Conservation (phyloP, 495 filamentous ascomycete species). For the Hypoxylon perforatum region DNA sequence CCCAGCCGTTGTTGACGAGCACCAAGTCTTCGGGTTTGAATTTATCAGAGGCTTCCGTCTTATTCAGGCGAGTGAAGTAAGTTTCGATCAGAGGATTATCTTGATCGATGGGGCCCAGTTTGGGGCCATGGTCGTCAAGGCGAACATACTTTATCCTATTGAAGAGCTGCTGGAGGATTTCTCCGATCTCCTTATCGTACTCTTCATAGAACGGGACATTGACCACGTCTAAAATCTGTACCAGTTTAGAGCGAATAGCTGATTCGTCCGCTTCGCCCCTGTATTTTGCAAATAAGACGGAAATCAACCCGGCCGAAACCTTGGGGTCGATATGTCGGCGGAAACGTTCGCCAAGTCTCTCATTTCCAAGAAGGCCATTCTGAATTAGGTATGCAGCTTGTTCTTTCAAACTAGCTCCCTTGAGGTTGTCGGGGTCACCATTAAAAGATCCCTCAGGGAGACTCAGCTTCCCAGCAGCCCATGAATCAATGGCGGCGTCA, state of each 20-base stretch:
- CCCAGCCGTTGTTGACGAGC: slow-evolving; percentile 97
- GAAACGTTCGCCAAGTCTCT: slow-evolving; percentile 82
- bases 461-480: slow-evolving; percentile 67
- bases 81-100: slow-evolving; percentile 88
- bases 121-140: slow-evolving; percentile 91
- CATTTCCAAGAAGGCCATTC: slow-evolving; percentile 73
- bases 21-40: slow-evolving; percentile 81
- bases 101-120: slow-evolving; percentile 79
- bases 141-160: slow-evolving; percentile 94
- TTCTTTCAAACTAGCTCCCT: slow-evolving; percentile 51
- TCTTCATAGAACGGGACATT: slow-evolving; percentile 91
- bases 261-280: slow-evolving; percentile 61
- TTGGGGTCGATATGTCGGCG: slow-evolving; percentile 73
- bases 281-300: slow-evolving; percentile 74
- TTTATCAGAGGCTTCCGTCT: slow-evolving; percentile 80
- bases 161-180: slow-evolving; percentile 88
- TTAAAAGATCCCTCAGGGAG: slow-evolving; percentile 58
- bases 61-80: slow-evolving; percentile 92
- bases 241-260: slow-evolving; percentile 61
- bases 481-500: slow-evolving; percentile 73
- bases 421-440: slow-evolving; percentile 58
- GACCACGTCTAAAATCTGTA: slow-evolving; percentile 78
- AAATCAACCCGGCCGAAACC: slow-evolving; percentile 75
- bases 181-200: slow-evolving; percentile 84
- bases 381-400: slow-evolving; percentile 63